Percentiles rank a stretch among this genome's conserved stretches.
These are phyloP conservation scores for Penicillium sp. DNA, from an alignment of 2,329 filamentous ascomycete species.

Conservation along the genomic window DNA sequence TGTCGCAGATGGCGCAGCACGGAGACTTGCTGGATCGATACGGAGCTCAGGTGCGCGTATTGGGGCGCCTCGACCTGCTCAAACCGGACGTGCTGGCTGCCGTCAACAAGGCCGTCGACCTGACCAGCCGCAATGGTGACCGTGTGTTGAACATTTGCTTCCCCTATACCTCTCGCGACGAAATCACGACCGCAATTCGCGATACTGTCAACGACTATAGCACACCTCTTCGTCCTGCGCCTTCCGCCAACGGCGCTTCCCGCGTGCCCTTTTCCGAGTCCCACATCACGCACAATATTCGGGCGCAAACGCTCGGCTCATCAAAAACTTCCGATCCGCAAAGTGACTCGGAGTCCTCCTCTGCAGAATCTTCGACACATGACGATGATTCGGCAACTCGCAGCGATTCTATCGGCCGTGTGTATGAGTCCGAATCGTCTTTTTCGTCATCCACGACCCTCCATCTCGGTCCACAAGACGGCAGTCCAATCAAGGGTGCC, in stretches of 20 bases:
- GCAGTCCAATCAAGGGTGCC: conserved; percentile 34
- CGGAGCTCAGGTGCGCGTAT: conserved; percentile 75
- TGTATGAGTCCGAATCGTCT: conserved; percentile 33
- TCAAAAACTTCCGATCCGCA: conserved; percentile 35
- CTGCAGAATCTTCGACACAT: conserved; percentile 33
- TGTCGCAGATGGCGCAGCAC: conserved; percentile 85
- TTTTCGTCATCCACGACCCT: conserved; percentile 47
- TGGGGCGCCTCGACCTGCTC: conserved; percentile 78
- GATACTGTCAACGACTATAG: conserved; percentile 83
- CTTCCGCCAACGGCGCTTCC: conserved; percentile 22
- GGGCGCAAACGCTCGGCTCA: conserved; percentile 51
- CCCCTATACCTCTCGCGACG: conserved; percentile 90
- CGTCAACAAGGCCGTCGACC: conserved; percentile 75
- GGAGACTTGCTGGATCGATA: conserved; percentile 90
- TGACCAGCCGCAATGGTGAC: conserved; percentile 80
- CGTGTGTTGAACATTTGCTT: conserved; percentile 90
- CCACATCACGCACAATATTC: conserved; percentile 79
- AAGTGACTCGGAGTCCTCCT: conserved; percentile 44
- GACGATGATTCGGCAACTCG: conserved; percentile 38
- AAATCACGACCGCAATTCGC: conserved; percentile 86
- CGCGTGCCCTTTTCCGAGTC: conserved; percentile 77
- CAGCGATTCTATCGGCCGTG: conserved; percentile 16
- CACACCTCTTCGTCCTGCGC: conserved; percentile 53
- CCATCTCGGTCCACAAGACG: conserved; percentile 30
- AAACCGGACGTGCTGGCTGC: conserved; percentile 82